Conservation (phyloP, 768 basidiomycete genomes). For the Tricholomella constricta region DNA sequence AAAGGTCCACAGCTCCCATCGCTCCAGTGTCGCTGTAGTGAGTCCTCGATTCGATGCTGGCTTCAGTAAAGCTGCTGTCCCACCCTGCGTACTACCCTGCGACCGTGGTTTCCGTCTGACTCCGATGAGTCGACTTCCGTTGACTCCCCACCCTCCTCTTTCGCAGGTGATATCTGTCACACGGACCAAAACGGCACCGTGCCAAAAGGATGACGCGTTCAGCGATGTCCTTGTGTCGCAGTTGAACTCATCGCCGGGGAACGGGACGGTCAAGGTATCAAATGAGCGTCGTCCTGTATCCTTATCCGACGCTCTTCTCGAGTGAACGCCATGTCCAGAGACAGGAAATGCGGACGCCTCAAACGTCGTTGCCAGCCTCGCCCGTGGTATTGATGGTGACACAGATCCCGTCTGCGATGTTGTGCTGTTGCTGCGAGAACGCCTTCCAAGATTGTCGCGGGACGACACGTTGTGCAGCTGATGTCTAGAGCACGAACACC, state of each 20-base stretch:
- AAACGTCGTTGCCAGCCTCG: slow-evolving; percentile 48
- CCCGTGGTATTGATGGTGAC: slow-evolving; percentile 51
- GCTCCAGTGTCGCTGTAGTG: slow-evolving; percentile 64
- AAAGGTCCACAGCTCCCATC: slow-evolving; percentile 86
- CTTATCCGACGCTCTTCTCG: slow-evolving; percentile 73
- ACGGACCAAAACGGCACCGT: slow-evolving; percentile 53
- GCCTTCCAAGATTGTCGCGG: slow-evolving; percentile 49
- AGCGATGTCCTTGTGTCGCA: slow-evolving; percentile 36
- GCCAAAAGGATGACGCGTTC: slow-evolving; percentile 52
- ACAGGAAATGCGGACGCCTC: slow-evolving; percentile 70
- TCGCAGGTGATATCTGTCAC: slow-evolving; percentile 65
- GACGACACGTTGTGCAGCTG: slow-evolving; percentile 46
- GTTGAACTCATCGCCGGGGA: slow-evolving; percentile 46
- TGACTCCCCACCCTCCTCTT: slow-evolving; percentile 77
- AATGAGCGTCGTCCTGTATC: slow-evolving; percentile 51
- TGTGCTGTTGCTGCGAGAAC: slow-evolving; percentile 66
- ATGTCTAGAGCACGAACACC: slow-evolving; percentile 66
- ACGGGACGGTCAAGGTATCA: slow-evolving; percentile 48
- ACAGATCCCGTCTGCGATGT: slow-evolving; percentile 41
- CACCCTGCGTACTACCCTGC: slow-evolving; percentile 32
- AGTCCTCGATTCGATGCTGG: slow-evolving; percentile 43
- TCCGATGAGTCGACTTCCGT: slow-evolving; percentile 60
- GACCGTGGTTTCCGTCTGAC: slow-evolving; percentile 65
- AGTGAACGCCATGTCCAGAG: slow-evolving; percentile 78
- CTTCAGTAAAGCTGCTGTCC: slow-evolving; percentile 9